These are phyloP conservation scores for Chalaropsis thielavioides DNA, from an alignment of 2,329 filamentous ascomycete species.

Conservation along the genomic window DNA sequence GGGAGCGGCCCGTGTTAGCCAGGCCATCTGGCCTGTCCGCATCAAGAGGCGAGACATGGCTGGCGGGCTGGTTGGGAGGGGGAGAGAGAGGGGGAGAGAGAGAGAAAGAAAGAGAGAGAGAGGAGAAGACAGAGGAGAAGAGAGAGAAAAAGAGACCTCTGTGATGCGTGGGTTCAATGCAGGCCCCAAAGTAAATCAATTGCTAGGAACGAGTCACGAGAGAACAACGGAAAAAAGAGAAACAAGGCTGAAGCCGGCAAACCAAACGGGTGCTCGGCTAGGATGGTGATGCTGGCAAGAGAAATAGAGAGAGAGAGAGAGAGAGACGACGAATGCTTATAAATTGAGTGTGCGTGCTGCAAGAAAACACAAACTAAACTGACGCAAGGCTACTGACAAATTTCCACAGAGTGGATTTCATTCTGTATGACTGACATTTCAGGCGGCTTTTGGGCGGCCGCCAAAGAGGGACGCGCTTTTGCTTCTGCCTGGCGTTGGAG, in stretches of 20 bases:
- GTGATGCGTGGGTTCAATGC: too few species aligned
- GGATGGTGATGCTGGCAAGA: background rate
- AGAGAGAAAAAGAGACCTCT: too few species aligned
- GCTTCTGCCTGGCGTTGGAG: too few species aligned
- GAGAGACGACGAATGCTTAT: background rate
- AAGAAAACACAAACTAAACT: background rate
- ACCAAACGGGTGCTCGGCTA: too few species aligned
- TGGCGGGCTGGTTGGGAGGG: conserved; percentile 19
- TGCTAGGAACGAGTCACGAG: too few species aligned
- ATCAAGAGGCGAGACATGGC: conserved; percentile 53
- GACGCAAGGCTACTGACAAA: background rate
- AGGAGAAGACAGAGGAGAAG: background rate
- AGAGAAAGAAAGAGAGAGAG: background rate
- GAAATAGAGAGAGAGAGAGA: background rate
- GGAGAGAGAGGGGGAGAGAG: background rate
- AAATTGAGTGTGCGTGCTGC: background rate
- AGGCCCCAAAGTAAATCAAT: too few species aligned
- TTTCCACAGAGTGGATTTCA: background rate
- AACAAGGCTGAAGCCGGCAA: too few species aligned
- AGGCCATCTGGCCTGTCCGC: conserved; percentile 51
- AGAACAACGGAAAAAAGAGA: too few species aligned
- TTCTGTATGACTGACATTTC: conserved; percentile 1
- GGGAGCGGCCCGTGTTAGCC: conserved; percentile 37
- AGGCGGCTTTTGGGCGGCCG: background rate
- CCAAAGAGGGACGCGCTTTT: too few species aligned